Evolutionary conservation across 805 yeast genomes (phyloP).

Genomic region (Myxozyma monticola): DNA sequence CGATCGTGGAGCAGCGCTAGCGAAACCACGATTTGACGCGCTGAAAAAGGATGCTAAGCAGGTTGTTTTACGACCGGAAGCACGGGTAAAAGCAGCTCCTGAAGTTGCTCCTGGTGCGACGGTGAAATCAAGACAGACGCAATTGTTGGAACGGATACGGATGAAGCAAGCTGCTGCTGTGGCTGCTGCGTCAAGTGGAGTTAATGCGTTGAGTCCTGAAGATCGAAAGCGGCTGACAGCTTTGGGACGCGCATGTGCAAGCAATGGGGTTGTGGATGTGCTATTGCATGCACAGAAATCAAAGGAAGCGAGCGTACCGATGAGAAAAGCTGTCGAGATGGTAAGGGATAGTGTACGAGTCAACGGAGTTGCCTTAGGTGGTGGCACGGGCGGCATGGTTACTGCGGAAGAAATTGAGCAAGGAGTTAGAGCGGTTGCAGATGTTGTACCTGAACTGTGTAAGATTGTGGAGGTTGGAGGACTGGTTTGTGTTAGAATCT

Average conservation of each 20-base stretch:
- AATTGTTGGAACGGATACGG: slow-evolving; percentile 1
- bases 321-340: slow-evolving; percentile 6
- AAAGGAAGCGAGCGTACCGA: background rate
- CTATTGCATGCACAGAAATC: slow-evolving; percentile 1
- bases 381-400: too few relatives aligned
- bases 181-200: background rate
- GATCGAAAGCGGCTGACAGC: too few relatives aligned
- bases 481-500: too few relatives aligned
- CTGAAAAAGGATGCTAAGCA: slow-evolving; percentile 5
- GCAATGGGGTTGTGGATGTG: background rate
- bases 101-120: too few relatives aligned
- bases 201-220: background rate
- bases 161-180: slow-evolving; percentile 3
- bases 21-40: background rate
- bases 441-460: too few relatives aligned
- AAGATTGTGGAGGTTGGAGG: too few relatives aligned
- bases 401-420: too few relatives aligned
- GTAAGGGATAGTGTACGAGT: slow-evolving; percentile 7
- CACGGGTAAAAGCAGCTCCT: too few relatives aligned
- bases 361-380: too few relatives aligned
- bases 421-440: too few relatives aligned
- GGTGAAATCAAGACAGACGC: slow-evolving; percentile 1
- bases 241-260: too few relatives aligned
- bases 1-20: background rate
- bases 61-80: background rate